Evolutionary conservation across 2,329 filamentous ascomycete genomes (phyloP).

Genomic region (Mycosphaerella sp.): DNA sequence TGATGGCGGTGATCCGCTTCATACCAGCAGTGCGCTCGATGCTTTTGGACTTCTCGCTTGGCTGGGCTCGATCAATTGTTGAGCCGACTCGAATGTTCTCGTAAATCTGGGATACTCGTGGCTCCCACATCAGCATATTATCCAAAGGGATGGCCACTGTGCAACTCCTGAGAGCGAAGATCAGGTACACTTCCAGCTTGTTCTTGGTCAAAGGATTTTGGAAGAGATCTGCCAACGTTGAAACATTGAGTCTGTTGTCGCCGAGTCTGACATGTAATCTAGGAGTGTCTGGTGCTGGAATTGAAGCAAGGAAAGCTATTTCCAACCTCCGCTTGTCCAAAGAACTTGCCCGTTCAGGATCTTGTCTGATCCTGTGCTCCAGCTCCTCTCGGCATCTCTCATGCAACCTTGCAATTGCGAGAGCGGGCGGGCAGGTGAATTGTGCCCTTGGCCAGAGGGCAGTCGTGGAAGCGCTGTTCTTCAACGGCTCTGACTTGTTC

Average conservation of each 20-base stretch:
- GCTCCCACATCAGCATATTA: not conserved
- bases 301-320: not conserved
- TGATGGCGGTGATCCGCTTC: not conserved
- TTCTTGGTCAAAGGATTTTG: not conserved
- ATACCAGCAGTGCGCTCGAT: too few species aligned
- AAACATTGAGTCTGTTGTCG: constrained; percentile 1
- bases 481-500: not conserved
- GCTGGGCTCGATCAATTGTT: not conserved
- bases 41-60: not conserved
- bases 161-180: not conserved
- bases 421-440: not conserved
- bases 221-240: not conserved
- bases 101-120: not conserved
- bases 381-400: not conserved
- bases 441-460: not conserved
- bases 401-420: not conserved
- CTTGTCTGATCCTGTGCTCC: not conserved
- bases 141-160: not conserved
- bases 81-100: not conserved
- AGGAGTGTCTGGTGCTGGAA: not conserved
- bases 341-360: not conserved
- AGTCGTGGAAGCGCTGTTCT: not conserved
- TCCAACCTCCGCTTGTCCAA: not conserved
- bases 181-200: not conserved
- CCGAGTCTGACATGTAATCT: not conserved